Evolutionary conservation across 2,329 filamentous ascomycete species (phyloP).

Genomic region (Paraphoma sp.): DNA sequence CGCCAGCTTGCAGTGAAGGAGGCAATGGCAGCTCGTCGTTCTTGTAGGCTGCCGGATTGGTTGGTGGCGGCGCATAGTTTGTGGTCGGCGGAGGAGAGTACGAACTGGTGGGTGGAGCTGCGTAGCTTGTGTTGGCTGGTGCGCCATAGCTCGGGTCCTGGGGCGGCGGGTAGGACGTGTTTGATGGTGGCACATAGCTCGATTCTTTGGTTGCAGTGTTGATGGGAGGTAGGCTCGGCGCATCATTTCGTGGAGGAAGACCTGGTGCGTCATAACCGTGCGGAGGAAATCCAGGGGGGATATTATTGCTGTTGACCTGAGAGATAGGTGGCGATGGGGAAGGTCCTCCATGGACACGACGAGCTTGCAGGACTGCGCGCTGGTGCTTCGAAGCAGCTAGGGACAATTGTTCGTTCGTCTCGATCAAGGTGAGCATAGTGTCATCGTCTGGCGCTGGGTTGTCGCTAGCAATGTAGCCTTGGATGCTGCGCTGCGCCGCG

Average conservation of each 20-base stretch:
- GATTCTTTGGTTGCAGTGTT: conserved; percentile 12
- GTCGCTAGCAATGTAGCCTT: conserved; percentile 81
- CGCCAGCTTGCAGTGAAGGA: conserved; percentile 35
- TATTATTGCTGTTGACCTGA: conserved; percentile 14
- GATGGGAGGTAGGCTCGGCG: conserved; percentile 26
- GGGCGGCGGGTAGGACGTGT: background rate
- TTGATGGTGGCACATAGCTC: background rate
- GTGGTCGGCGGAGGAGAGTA: background rate
- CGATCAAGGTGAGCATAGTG: conserved; percentile 90
- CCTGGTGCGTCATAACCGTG: conserved; percentile 14
- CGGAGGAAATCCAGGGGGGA: conserved; percentile 21
- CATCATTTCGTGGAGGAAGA: conserved; percentile 17
- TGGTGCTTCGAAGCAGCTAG: conserved; percentile 84
- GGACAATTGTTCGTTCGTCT: conserved; percentile 90
- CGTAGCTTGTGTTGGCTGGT: conserved; percentile 1
- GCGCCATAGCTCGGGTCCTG: background rate
- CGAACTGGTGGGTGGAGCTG: background rate
- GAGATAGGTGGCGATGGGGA: conserved; percentile 28
- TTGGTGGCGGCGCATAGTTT: conserved; percentile 3
- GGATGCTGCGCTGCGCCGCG: conserved; percentile 79
- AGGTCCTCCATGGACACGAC: conserved; percentile 50
- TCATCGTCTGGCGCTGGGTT: conserved; percentile 87
- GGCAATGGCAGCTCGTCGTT: conserved; percentile 31
- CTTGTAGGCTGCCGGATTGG: conserved; percentile 16
- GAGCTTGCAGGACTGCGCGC: conserved; percentile 71